Conservation (phyloP, 176 grass and related monocot genomes). For the Dendrocalamus sinicus region DNA sequence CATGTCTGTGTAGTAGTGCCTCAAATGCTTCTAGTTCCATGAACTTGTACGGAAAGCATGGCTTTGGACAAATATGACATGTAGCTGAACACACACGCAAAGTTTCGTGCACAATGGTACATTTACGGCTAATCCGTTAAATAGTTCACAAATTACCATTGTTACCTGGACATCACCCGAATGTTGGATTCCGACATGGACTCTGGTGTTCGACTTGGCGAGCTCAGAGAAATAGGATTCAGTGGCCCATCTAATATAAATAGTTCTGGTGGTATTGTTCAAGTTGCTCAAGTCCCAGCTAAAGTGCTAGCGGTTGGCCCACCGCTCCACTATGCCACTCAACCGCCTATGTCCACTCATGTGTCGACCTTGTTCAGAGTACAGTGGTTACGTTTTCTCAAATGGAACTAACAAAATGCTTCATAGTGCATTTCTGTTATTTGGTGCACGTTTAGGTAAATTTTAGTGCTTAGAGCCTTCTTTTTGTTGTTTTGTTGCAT, state of each 20-base stretch:
- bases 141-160: not conserved
- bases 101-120: not conserved
- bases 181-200: not conserved
- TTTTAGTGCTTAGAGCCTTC: not conserved
- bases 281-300: not conserved
- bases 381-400: not conserved
- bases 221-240: conserved; percentile 17
- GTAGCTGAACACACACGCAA: not conserved
- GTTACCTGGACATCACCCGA: conserved; percentile 10
- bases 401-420: not conserved
- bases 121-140: not conserved
- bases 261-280: not conserved
- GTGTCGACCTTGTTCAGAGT: not conserved
- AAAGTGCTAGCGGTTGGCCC: not conserved
- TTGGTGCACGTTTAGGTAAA: conserved; percentile 35
- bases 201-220: conserved; percentile 22
- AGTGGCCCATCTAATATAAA: conserved; percentile 32
- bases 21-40: conserved; percentile 32
- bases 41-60: not conserved
- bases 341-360: not conserved
- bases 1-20: not conserved
- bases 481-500: not conserved
- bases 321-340: conserved; percentile 1
- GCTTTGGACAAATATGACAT: not conserved
- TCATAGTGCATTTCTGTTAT: not conserved